Conservation (phyloP, 129 eudicot genomes). For the Chrysanthemum seticuspe region DNA sequence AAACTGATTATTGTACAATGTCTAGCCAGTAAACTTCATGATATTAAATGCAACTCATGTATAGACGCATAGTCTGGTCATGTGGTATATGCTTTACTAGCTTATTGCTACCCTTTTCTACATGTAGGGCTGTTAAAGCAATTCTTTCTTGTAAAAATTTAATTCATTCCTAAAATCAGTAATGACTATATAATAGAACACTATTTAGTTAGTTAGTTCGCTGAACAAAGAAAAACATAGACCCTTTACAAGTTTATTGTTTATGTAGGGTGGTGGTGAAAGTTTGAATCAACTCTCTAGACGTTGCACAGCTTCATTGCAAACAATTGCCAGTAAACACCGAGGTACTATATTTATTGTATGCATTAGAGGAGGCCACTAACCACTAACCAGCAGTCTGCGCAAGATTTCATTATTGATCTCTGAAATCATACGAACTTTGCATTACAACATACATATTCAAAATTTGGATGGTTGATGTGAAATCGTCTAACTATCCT, state of each 20-base stretch:
- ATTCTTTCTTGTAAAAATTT: neutral
- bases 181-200: neutral
- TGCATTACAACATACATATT: neutral
- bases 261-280: constrained; percentile 94
- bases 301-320: constrained; percentile 70
- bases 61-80: no score
- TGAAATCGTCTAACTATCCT: neutral
- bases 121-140: no score
- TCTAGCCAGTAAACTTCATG: neutral
- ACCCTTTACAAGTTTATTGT: neutral
- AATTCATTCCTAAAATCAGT: neutral
- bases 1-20: neutral
- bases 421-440: no score
- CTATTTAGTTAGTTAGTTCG: neutral
- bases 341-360: constrained; percentile 41
- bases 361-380: neutral
- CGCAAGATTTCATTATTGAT: neutral
- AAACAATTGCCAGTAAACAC: constrained; percentile 72
- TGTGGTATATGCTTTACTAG: neutral
- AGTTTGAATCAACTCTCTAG: constrained; percentile 69
- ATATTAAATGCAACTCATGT: neutral
- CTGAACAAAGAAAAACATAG: neutral
- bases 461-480: neutral
- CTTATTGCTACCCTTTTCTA: neutral
- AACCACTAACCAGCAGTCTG: neutral